Base-by-base conservation (phyloP, 2,329 filamentous ascomycete genomes). In the Capronia coronata region DNA sequence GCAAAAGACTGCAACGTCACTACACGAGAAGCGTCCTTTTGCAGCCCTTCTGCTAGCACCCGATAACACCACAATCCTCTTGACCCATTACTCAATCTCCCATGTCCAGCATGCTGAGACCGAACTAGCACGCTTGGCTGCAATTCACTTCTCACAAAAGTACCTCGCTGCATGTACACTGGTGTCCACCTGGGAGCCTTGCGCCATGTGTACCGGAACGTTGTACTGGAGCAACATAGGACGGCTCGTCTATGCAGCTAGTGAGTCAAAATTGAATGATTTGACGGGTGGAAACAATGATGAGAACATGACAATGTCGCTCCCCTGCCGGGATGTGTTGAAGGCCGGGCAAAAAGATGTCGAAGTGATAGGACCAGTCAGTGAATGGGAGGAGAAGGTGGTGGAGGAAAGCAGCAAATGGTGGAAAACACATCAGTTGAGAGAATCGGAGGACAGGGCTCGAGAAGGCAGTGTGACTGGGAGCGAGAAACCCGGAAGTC, bases 131-230 rank as follows among this genome's bases (percentile, higher is more conserved):
- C 69, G 73, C 27, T 65, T 76, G 23, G 72, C 74, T 1, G 70
- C 74, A 13, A 60, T 64, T 4, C 75, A 77, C 56, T 77, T 71
- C 56, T 63, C 68, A 2, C 71, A 72, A 52, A 65, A 68, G 11
- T 78, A 72, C 56, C 66, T 78, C 2, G 72, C 71, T 63, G 60
- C 58, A 30, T 77, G 74, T 57, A 76, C 74, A 0, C 60, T 77
- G 32, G 71, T 76, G 40, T 72, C 69, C 18, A 77, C 75, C 9
- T 77, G 75, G 75, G 75, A 78, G 60, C 75, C 75, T 1, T 78
- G 75, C 52, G 74, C 72, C 16, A 77, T 78, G 75, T 78, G 74
- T 57, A 62, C 65, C 30, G 69, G 67, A 3, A 71, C 71, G 2
- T 67, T 73, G 38, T 71, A 73, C 56, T 77, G 75, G 75, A 73